A percentile compares a stretch with the other conserved stretches of the same genome.
Conservation (phyloP, 192 early-diverging fungal genomes). For the Coemansia sp. region DNA sequence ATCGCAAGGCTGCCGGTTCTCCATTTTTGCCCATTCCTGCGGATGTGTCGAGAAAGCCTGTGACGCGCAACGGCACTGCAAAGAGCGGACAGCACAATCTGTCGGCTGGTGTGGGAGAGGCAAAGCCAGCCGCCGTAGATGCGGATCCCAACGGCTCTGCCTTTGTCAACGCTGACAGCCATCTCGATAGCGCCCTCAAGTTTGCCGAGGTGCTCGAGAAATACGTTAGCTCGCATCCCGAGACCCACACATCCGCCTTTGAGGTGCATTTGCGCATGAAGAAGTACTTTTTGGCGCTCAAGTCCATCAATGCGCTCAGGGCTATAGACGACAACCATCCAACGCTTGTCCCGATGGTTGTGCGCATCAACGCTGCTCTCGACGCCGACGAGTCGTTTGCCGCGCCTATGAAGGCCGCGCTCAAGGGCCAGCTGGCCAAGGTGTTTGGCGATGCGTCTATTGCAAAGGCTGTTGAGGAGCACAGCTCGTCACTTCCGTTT, state of each 20-base stretch:
- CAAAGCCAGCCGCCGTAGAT: conserved; percentile 55
- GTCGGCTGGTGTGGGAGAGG: conserved; percentile 49
- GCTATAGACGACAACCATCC: conserved; percentile 31
- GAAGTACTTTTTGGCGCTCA: conserved; percentile 53
- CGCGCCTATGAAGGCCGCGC: conserved; percentile 47
- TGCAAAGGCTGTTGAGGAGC: conserved; percentile 12
- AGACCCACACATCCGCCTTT: conserved; percentile 39
- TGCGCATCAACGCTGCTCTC: conserved; percentile 28
- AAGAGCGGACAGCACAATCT: conserved; percentile 55
- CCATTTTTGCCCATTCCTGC: conserved; percentile 35
- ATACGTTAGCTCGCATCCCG: conserved; percentile 14
- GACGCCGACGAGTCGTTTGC: conserved; percentile 47
- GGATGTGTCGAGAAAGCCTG: conserved; percentile 25
- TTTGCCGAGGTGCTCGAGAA: conserved; percentile 71
- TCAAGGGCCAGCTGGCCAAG: conserved; percentile 43
- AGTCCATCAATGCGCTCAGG: conserved; percentile 45
- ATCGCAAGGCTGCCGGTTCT: conserved; percentile 46
- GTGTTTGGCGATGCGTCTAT: conserved; percentile 40
- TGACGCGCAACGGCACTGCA: conserved; percentile 58
- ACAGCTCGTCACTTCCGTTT: conserved; percentile 13
- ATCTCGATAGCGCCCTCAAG: conserved; percentile 72
- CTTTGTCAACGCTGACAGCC: conserved; percentile 61
- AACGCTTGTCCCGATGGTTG: conserved; percentile 33
- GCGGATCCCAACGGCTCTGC: conserved; percentile 36
- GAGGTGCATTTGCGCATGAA: conserved; percentile 54